Conservation (phyloP, 2,329 filamentous ascomycete genomes). For the Colletotrichum orchidophilum region DNA sequence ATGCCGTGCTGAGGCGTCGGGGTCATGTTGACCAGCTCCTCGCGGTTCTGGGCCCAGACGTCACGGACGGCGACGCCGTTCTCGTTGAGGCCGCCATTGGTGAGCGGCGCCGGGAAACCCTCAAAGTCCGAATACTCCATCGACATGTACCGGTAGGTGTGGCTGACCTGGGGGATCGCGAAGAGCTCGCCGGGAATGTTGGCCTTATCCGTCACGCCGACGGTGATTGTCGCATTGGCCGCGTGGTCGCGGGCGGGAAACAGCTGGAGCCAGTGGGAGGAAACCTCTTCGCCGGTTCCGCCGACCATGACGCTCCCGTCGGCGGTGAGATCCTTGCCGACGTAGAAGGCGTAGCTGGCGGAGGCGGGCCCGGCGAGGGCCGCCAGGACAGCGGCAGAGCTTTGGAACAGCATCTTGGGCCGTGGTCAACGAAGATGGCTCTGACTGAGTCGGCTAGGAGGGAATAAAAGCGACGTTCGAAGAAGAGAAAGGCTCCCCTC, state of each 20-base stretch:
- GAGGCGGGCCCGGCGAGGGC: conserved; percentile 32
- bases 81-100: conserved; percentile 54
- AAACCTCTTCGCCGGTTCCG: conserved; percentile 58
- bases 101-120: conserved; percentile 53
- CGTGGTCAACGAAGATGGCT: neutral
- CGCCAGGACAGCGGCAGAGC: conserved; percentile 21
- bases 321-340: conserved; percentile 54
- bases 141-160: conserved; percentile 41
- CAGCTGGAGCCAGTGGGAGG: conserved; percentile 56
- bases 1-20: conserved; percentile 50
- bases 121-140: conserved; percentile 49
- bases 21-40: conserved; percentile 50
- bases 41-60: conserved; percentile 51
- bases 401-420: conserved; percentile 22
- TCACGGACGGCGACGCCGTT: conserved; percentile 51
- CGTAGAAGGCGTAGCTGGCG: conserved; percentile 60
- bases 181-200: conserved; percentile 43
- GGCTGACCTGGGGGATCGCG: conserved; percentile 38
- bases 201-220: conserved; percentile 52
- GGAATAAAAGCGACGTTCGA: neutral
- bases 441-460: neutral
- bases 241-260: conserved; percentile 52
- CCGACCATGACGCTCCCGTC: conserved; percentile 54
- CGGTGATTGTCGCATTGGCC: conserved; percentile 51
- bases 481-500: neutral